phyloP scores from a whole-genome alignment of 345 rosid genomes.

The Acer saccharum region DNA sequence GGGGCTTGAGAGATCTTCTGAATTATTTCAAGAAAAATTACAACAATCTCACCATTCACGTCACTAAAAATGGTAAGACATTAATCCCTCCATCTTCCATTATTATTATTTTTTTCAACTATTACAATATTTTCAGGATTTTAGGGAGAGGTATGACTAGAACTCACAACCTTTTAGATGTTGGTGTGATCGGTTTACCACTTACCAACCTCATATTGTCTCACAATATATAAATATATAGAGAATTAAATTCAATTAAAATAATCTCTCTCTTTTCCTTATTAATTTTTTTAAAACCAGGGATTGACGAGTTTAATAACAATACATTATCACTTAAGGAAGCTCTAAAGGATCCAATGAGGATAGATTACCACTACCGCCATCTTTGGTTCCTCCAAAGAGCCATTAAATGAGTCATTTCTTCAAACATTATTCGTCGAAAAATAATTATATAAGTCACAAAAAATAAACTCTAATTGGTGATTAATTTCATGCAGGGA shows the following conservation, averaged over 20 bases:
- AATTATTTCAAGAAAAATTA: constrained; percentile 41
- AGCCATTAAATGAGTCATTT: constrained; percentile 21
- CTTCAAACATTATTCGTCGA: background rate
- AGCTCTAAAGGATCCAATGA: constrained; percentile 12
- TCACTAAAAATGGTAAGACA: constrained; percentile 54
- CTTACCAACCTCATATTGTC: no score
- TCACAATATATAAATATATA: no score
- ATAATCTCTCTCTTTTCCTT: no score
- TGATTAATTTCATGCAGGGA: constrained; percentile 12
- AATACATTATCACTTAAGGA: constrained; percentile 17
- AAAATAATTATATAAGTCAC: background rate
- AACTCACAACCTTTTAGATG: no score
- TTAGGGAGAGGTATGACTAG: no score
- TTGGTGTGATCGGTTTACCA: no score
- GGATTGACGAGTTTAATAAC: constrained; percentile 13
- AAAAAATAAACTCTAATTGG: background rate
- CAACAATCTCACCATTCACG: constrained; percentile 39
- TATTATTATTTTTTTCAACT: background rate
- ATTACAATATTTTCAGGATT: no score
- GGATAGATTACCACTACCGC: constrained; percentile 10
- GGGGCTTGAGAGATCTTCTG: constrained; percentile 43
- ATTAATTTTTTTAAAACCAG: background rate
- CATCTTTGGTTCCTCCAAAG: constrained; percentile 20
- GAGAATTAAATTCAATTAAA: no score
- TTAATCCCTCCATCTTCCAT: no score